These are phyloP conservation scores for Populus tomentosa DNA, from an alignment of 441 rosid species.

Conservation along the genomic window DNA sequence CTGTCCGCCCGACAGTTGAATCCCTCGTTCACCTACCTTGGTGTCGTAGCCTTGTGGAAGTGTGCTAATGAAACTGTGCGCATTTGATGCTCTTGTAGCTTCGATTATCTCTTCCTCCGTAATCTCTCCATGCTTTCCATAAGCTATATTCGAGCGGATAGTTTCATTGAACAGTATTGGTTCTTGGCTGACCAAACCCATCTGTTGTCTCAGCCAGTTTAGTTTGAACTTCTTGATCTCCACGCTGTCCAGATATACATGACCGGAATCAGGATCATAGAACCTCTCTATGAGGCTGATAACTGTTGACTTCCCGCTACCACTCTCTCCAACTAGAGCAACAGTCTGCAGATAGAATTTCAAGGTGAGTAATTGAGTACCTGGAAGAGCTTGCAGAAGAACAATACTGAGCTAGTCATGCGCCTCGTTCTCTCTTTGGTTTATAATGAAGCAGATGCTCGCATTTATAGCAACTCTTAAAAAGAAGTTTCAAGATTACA, in stretches of 20 bases:
- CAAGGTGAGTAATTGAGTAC: constrained; percentile 1
- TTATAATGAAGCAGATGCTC: too few species aligned
- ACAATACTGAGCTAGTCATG: neutral
- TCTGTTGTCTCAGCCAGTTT: constrained; percentile 64
- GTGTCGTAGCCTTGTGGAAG: constrained; percentile 67
- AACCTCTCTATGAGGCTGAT: constrained; percentile 66
- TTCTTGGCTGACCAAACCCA: constrained; percentile 70
- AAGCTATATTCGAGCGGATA: constrained; percentile 54
- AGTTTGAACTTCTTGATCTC: constrained; percentile 39
- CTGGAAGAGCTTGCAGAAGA: neutral
- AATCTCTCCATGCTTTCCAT: constrained; percentile 50
- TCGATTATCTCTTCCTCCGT: constrained; percentile 59
- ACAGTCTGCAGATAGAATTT: constrained; percentile 42
- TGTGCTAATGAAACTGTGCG: constrained; percentile 59
- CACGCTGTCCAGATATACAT: constrained; percentile 37
- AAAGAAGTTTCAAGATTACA: neutral
- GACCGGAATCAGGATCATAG: constrained; percentile 66
- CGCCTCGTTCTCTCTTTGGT: neutral
- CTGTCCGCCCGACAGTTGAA: constrained; percentile 66
- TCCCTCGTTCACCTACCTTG: constrained; percentile 67
- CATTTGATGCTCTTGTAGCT: constrained; percentile 60
- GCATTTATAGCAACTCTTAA: neutral
- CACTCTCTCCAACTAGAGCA: constrained; percentile 81
- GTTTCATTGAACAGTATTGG: constrained; percentile 75
- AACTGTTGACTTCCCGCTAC: constrained; percentile 77